Conservation (phyloP, 163 green algal species). For the Scenedesmus sp. region DNA sequence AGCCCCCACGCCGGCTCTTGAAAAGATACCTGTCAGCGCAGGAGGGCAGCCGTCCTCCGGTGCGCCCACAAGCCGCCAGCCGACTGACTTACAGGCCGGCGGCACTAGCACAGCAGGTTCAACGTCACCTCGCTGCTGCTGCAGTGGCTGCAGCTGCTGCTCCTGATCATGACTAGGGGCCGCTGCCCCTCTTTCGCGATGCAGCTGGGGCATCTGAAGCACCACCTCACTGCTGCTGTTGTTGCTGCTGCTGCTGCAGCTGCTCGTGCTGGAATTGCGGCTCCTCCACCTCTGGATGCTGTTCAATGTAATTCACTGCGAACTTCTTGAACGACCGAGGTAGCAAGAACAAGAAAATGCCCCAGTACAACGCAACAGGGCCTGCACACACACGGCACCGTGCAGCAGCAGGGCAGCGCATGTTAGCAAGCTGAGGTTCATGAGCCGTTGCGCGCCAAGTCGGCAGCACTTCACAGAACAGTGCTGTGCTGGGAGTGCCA, state of each 20-base stretch:
- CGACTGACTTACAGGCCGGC: neutral
- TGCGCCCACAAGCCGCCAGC: no score
- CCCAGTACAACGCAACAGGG: conserved; percentile 43
- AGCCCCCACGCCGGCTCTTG: neutral
- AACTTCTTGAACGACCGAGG: conserved; percentile 50
- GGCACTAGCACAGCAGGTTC: neutral
- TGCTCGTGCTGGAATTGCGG: conserved; percentile 17
- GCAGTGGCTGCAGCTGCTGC: neutral
- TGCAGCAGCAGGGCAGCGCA: neutral
- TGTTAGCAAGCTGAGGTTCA: no score
- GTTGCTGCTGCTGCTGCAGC: conserved; percentile 25
- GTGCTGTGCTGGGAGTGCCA: neutral
- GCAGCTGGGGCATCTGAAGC: neutral
- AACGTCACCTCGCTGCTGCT: neutral
- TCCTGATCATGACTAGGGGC: neutral
- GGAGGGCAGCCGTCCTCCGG: neutral
- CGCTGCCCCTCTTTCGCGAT: neutral
- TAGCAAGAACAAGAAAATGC: conserved; percentile 52
- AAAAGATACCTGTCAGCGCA: neutral
- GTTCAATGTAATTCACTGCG: conserved; percentile 43
- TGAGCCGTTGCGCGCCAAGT: no score
- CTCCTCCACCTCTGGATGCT: conserved; percentile 50
- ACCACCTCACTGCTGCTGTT: conserved; percentile 6
- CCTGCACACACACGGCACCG: neutral
- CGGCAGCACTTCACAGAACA: no score